Evolutionary conservation across 176 grass and related monocot species (phyloP), one percentile per base, ranked within the genome.

Genomic region (Phoenix dactylifera): DNA sequence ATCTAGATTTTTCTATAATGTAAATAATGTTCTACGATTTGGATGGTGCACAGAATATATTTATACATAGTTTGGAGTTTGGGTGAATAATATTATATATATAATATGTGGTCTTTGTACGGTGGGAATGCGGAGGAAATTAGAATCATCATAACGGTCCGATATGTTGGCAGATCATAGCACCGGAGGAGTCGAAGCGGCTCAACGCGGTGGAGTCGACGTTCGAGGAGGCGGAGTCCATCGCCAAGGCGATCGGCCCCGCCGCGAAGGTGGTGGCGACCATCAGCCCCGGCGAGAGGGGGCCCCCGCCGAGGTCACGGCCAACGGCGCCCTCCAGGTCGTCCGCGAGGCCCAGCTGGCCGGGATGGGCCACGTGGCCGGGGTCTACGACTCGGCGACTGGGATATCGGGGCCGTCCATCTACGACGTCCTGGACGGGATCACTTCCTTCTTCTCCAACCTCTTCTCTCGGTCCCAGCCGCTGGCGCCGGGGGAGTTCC

Each of bases 181-280:
- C 92, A 16, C 80, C 86, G 0, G 64, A 39, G 26, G 87, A 96
- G 61, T 80, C 83, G 48, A 83, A 77, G 51, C 57, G 75, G 54
- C 60, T 90, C 22, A 88, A 96, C 44, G 87, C 92, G 4, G 87
- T 96, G 22, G 66, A 87, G 71, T 82, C 86, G 19, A 26, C 18
- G 44, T 88, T 77, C 14, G 59, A 56, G 22, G 80, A 96, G 56
- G 75, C 78, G 5, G 86, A 85, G 59, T 72, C 83, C 14, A 90
- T 96, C 50, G 83, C 92, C 50, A 90, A 96, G 86, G 77, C 92
- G 74, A 96, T 90, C 65, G 87, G 83, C 1, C 72, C 92, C 12
- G 92, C 92, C 3, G 59, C 78, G 16, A 90, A 90, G 75, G 87
- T 96, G 61, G 92, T 96, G 62, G 76, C 90, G 62, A 96, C 87